phyloP scores from a whole-genome alignment of 2,329 filamentous ascomycete species.

The Meredithiella fracta region DNA sequence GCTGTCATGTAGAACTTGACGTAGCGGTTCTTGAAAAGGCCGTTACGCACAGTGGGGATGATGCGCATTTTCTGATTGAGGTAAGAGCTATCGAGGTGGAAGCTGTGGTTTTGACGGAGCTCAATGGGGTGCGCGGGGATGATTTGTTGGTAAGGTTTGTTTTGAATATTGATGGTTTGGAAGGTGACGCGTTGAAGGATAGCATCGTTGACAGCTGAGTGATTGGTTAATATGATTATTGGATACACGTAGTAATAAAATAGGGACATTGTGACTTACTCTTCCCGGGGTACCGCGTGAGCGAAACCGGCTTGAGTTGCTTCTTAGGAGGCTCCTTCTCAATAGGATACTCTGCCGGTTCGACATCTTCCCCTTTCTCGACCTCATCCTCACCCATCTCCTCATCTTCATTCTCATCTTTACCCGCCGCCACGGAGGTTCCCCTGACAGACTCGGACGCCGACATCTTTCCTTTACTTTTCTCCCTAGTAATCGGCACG shows the following conservation, averaged over 20 bases:
- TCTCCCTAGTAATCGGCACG: constrained; percentile 8
- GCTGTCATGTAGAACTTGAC: constrained; percentile 12
- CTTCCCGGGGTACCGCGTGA: constrained; percentile 11
- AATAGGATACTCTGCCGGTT: not conserved
- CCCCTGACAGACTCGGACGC: constrained; percentile 4
- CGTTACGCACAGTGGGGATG: constrained; percentile 5
- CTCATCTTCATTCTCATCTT: not conserved
- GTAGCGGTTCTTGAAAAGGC: constrained; percentile 13
- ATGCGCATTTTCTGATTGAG: constrained; percentile 14
- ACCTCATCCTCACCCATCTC: not conserved
- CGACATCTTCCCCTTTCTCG: not conserved
- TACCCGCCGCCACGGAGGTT: not conserved
- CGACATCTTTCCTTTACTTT: constrained; percentile 7
- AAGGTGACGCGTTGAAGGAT: constrained; percentile 13
- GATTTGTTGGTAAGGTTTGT: constrained; percentile 50
- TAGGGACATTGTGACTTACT: constrained; percentile 4
- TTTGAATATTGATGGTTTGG: constrained; percentile 55
- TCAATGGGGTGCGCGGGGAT: constrained; percentile 23
- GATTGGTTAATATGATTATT: not conserved
- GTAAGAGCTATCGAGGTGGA: constrained; percentile 12
- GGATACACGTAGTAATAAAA: not conserved
- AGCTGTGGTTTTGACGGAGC: constrained; percentile 12
- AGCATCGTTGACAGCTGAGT: constrained; percentile 3
- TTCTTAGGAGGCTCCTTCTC: constrained; percentile 8
- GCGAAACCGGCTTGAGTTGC: constrained; percentile 7